phyloP scores from a whole-genome alignment of 495 filamentous ascomycete genomes.

The Parathielavia appendiculata region DNA sequence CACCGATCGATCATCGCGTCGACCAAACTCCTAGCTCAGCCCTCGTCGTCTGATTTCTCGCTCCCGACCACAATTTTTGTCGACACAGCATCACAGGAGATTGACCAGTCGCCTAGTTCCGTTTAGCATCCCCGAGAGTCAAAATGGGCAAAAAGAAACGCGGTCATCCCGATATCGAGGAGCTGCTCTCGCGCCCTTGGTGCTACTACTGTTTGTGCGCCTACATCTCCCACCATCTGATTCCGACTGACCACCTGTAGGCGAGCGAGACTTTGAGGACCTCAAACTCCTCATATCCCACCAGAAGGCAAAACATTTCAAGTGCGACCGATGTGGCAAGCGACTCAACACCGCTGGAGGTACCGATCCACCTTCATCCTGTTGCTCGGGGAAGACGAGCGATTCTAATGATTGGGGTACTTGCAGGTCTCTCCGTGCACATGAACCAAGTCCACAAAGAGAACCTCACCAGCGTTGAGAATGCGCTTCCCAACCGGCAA shows the following conservation, averaged over 20 bases:
- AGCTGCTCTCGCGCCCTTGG: conserved; percentile 83
- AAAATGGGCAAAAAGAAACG: conserved; percentile 83
- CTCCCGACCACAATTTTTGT: neutral
- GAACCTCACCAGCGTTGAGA: conserved; percentile 75
- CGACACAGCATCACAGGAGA: neutral
- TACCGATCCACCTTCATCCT: conserved; percentile 35
- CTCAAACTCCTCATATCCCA: conserved; percentile 92
- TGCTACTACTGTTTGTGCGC: conserved; percentile 84
- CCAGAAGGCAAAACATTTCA: conserved; percentile 98
- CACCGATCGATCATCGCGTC: no score
- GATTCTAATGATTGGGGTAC: conserved; percentile 21
- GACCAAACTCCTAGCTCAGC: no score
- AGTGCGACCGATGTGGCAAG: conserved; percentile 83
- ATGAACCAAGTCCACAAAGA: conserved; percentile 99
- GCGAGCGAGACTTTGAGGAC: conserved; percentile 95
- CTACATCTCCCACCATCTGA: neutral
- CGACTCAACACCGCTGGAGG: conserved; percentile 93
- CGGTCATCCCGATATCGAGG: conserved; percentile 76
- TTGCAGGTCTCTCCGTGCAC: conserved; percentile 81
- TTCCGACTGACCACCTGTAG: conserved; percentile 32
- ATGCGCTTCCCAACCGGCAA: conserved; percentile 78
- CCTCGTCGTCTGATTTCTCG: neutral
- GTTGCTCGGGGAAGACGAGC: neutral
- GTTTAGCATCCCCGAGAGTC: no score
- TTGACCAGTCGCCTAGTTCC: no score